Conservation (phyloP, 805 yeast species). For the Candida odintsovae region DNA sequence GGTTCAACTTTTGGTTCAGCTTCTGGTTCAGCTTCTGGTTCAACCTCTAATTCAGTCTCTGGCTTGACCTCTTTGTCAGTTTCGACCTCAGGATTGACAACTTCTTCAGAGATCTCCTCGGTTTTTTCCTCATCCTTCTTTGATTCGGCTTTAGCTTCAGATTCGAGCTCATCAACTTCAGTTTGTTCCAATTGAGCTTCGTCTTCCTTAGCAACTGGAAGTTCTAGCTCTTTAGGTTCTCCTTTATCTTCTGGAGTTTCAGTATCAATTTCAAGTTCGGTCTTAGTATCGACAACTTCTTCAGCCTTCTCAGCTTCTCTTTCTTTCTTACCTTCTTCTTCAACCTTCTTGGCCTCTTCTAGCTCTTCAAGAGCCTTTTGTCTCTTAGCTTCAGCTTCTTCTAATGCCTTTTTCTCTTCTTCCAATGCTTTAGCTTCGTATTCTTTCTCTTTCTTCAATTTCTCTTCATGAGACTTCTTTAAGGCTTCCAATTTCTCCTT, state of each 20-base stretch:
- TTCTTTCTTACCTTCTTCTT: conserved; percentile 3
- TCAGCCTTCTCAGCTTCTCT: conserved; percentile 1
- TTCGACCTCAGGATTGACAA: not conserved
- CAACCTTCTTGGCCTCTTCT: conserved; percentile 3
- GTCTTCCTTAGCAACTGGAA: conserved; percentile 6
- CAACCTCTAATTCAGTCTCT: not conserved
- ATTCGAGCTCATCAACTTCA: conserved; percentile 10
- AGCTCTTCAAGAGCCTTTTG: conserved; percentile 6
- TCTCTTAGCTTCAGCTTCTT: conserved; percentile 7
- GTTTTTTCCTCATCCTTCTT: not conserved
- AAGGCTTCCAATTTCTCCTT: conserved; percentile 1
- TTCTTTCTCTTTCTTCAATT: conserved; percentile 2
- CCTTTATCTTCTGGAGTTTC: not conserved
- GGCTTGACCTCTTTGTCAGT: too few relatives aligned
- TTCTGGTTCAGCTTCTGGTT: too few relatives aligned
- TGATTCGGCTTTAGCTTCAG: conserved; percentile 6
- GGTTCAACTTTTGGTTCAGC: too few relatives aligned
- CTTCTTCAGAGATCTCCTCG: not conserved
- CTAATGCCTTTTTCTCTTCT: conserved; percentile 3
- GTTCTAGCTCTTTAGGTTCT: conserved; percentile 5
- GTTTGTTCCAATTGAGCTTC: conserved; percentile 8
- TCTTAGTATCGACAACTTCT: conserved; percentile 4
- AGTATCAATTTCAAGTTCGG: not conserved
- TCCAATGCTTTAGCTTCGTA: not conserved
- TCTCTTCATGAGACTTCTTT: conserved; percentile 5